Percentiles rank a stretch among this genome's conserved stretches.
Evolutionary conservation across 73 alveolate genomes (phyloP).

Genomic region (Paramecium sonneborni): DNA sequence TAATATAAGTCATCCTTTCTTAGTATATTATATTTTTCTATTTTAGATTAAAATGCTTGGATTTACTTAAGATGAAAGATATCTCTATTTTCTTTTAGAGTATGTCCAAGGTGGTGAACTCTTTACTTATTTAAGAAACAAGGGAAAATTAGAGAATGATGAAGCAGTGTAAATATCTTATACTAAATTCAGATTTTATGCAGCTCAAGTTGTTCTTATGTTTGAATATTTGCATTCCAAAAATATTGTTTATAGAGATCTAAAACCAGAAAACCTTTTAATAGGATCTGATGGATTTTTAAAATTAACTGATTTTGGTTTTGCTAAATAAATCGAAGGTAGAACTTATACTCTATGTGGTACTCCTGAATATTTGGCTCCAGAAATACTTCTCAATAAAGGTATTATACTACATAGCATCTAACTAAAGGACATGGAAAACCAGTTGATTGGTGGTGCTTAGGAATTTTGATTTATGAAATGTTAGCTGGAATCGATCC

Average conservation of each 20-base stretch:
- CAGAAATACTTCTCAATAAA: constrained; percentile 94
- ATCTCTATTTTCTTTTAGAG: constrained; percentile 91
- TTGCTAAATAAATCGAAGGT: constrained; percentile 95
- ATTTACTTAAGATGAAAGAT: constrained; percentile 86
- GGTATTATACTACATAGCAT: background rate
- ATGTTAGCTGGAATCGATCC: constrained; percentile 96
- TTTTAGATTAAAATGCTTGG: constrained; percentile 75
- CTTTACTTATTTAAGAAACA: constrained; percentile 83
- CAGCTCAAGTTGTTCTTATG: constrained; percentile 79
- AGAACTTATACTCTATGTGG: constrained; percentile 99
- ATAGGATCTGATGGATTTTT: constrained; percentile 95
- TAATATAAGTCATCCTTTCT: constrained; percentile 94
- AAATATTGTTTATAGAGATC: constrained; percentile 95
- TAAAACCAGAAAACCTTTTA: constrained; percentile 96
- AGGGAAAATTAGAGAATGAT: constrained; percentile 80
- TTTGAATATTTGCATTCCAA: constrained; percentile 95
- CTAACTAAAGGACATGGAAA: constrained; percentile 94
- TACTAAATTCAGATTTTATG: constrained; percentile 65
- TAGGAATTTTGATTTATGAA: constrained; percentile 95
- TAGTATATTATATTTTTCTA: constrained; percentile 67
- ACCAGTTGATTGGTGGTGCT: constrained; percentile 99
- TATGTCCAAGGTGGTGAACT: constrained; percentile 98
- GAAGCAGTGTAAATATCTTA: constrained; percentile 70
- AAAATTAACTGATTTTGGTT: constrained; percentile 98
- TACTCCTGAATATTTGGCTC: constrained; percentile 99